Evolutionary conservation across 176 grass and related monocot species (phyloP), one percentile per base, ranked within the genome.

Genomic region (Miscanthus lutarioriparius): DNA sequence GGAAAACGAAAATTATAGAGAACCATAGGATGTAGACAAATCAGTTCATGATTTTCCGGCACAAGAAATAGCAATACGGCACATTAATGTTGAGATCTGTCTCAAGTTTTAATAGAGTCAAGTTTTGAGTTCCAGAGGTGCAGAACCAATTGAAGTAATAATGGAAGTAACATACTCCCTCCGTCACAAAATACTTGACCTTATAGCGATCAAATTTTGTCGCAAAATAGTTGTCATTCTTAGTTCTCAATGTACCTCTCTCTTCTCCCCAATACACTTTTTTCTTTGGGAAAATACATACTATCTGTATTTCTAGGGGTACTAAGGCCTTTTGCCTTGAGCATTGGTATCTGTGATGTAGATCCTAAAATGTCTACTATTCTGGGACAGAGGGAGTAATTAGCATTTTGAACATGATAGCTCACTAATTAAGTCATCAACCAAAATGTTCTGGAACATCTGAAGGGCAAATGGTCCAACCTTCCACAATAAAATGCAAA

Each of bases 321-420:
- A 37, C 36, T 37, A 37, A 35, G 33, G 33, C 23, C 22, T 59
- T 59, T 23, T n/a, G 54, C 20, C 22, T 59, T 59, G n/a, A 61
- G 3, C 22, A 61, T 4, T 5, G 56, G n/a, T 5, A 61, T 61
- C 56, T 0, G 0, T 61, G 3, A 62, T 3, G 10, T 26, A 62
- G 56, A 26, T 11, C n/a, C 10, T 26, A 25, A 62, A 62, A 62
- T 26, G 10, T 11, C n/a, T 62, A 61, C n/a, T 62, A 13, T 26
- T 62, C 58, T 62, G 58, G n/a, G 3, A 25, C 8, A 25, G 56
- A 1, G 51, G 51, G 19, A 61, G n/a, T 11, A 11, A 47, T 67
- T 65, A 10, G 5, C 53, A 89, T 51, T 89, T 67, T 78, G 19
- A 41, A 72, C 56, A 73, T 56, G 67, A 70, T 12, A 66, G 22